Conservation (phyloP, 495 filamentous ascomycete species). For the Saxispiralis lemnorum region DNA sequence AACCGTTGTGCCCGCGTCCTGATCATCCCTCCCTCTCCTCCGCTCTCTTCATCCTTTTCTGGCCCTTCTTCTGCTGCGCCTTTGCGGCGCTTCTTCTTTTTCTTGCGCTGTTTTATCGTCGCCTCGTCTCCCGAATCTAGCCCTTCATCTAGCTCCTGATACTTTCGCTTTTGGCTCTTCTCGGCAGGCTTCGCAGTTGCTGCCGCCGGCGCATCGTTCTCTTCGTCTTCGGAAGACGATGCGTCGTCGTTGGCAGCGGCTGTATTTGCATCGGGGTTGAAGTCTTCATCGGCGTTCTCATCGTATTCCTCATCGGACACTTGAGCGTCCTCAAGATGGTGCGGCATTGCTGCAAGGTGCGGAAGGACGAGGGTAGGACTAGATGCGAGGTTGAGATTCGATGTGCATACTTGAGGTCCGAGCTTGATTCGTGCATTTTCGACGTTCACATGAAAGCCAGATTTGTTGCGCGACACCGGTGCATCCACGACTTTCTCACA, state of each 20-base stretch:
- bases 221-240: slow-evolving; percentile 13
- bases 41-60: slow-evolving; percentile 1
- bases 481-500: too few relatives aligned
- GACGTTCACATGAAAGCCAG: too few relatives aligned
- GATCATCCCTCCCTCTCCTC: slow-evolving; percentile 61
- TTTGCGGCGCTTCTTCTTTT: slow-evolving; percentile 9
- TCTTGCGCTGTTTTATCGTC: slow-evolving; percentile 11
- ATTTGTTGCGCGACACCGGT: too few relatives aligned
- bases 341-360: background rate
- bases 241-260: slow-evolving; percentile 3
- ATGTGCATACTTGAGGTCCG: too few relatives aligned
- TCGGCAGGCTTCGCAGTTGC: slow-evolving; percentile 2
- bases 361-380: too few relatives aligned
- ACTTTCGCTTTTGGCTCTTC: slow-evolving; percentile 8
- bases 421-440: too few relatives aligned
- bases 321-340: slow-evolving; percentile 3
- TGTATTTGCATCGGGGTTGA: slow-evolving; percentile 12
- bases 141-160: background rate
- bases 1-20: slow-evolving; percentile 45
- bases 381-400: too few relatives aligned
- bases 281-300: slow-evolving; percentile 17
- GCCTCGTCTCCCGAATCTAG: slow-evolving; percentile 19
- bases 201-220: background rate
- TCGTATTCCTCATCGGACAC: slow-evolving; percentile 10
- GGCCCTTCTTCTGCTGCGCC: slow-evolving; percentile 2